Evolutionary conservation across 352 stramenopile genomes (phyloP).

Genomic region (Pythium guiyangense): DNA sequence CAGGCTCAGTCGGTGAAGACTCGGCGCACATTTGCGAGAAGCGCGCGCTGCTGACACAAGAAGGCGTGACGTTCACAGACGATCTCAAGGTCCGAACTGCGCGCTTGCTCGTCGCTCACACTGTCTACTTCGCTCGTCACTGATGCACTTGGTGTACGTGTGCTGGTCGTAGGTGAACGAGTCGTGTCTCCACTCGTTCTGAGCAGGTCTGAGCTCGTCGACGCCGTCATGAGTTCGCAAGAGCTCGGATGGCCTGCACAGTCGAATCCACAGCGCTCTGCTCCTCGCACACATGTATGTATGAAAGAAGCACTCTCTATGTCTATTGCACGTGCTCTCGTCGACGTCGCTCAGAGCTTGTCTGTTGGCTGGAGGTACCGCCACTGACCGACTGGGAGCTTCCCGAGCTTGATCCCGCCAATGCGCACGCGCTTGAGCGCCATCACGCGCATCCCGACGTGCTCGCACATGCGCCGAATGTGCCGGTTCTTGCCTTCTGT

Average conservation of each 20-base stretch:
- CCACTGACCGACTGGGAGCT: slow-evolving; percentile 71
- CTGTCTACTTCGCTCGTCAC: neutral
- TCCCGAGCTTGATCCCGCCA: slow-evolving; percentile 79
- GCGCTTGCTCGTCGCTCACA: neutral
- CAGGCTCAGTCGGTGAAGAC: slow-evolving; percentile 54
- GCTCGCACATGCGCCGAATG: slow-evolving; percentile 95
- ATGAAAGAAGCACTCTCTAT: neutral
- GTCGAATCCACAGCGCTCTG: no score
- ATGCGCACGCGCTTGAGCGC: slow-evolving; percentile 91
- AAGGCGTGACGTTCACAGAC: slow-evolving; percentile 59
- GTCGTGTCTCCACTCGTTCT: slow-evolving; percentile 45
- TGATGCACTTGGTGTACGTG: neutral
- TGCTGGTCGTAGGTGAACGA: slow-evolving; percentile 30
- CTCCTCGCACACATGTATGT: neutral
- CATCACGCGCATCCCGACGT: slow-evolving; percentile 87
- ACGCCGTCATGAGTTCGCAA: no score
- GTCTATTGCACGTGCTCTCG: neutral
- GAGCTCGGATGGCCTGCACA: no score
- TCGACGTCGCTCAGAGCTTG: slow-evolving; percentile 25
- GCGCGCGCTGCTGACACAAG: slow-evolving; percentile 43
- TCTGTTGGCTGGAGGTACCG: slow-evolving; percentile 73
- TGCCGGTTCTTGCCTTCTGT: slow-evolving; percentile 95
- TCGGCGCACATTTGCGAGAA: slow-evolving; percentile 69
- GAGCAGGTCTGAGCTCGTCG: neutral
- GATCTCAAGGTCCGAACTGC: slow-evolving; percentile 42